Evolutionary conservation across 257 asterid species (phyloP).

Genomic region (Solanum boliviense): DNA sequence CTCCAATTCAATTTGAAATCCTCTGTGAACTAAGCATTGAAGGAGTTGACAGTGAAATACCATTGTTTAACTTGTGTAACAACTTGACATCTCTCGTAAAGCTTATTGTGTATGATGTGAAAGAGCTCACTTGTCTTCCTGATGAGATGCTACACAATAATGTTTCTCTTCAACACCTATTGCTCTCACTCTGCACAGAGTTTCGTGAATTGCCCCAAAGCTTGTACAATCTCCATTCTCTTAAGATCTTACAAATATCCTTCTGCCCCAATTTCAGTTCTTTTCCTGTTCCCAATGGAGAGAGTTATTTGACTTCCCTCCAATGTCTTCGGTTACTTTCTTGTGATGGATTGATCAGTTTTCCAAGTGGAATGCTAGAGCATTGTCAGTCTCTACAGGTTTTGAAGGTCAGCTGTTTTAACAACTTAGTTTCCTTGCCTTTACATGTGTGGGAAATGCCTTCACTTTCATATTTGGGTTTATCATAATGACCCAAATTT

Average conservation of each 20-base stretch:
- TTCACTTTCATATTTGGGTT: not conserved
- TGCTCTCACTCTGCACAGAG: not conserved
- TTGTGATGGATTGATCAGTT: not conserved
- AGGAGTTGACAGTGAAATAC: not conserved
- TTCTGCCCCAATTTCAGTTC: not conserved
- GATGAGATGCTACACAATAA: not conserved
- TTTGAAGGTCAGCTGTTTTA: rapidly evolving
- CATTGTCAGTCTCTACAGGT: not conserved
- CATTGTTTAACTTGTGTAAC: slow-evolving; percentile 1
- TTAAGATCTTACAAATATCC: not conserved
- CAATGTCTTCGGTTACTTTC: rapidly evolving
- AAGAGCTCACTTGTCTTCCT: not conserved
- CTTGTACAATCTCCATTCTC: not conserved
- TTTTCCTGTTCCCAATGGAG: not conserved
- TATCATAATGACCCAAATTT: not conserved
- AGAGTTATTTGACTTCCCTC: not conserved
- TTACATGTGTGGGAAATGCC: not conserved
- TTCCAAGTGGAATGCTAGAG: slow-evolving; percentile 8
- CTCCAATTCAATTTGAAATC: slow-evolving; percentile 17
- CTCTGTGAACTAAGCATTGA: not conserved
- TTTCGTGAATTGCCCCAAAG: slow-evolving; percentile 4
- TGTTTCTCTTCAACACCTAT: not conserved
- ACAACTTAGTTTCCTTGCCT: not conserved
- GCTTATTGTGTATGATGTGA: not conserved
- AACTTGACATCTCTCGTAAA: not conserved